Base-by-base conservation (phyloP, 106 monocot genomes). In the Allium sativum region DNA sequence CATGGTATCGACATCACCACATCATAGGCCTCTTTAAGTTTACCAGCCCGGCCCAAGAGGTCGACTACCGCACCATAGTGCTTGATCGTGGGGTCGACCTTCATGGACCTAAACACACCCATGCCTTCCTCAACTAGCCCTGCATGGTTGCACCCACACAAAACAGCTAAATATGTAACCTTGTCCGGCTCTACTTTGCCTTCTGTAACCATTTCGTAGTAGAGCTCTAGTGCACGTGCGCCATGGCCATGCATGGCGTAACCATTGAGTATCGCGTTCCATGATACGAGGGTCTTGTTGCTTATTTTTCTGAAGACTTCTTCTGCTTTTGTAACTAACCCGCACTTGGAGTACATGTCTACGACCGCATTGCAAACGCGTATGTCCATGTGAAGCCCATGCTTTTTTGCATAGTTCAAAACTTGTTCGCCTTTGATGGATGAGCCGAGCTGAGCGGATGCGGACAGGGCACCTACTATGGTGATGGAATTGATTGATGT, bases 291-390 rank as follows among this genome's bases (percentile, higher is more conserved):
- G 6, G 76, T 79, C 53, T 48, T 61, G 10, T 51, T 55, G 4
- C 13, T 3, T 20, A 75, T 76, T 22, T 62, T 55, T 16, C 68
- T 54, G 75, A 95, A 95, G n/a, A 82, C 73, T 15, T 53, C 78
- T 42, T 82, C 58, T 15, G 90, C 90, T 9, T 73, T 63, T n/a
- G 65, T 65, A 8, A 84, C 31, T 40, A 81, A 59, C 19, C 95
- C 95, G 62, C 95, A 90, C 53, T 95, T 90, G 41, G 81, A 76
- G 59, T 89, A 86, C 85, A 81, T 83, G 76, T 94, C 93, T 56
- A 89, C 70, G 7, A 89, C 73, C 0, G 83, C 80, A 21, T 95
- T 90, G 42, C 74, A 20, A 14, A 95, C 90, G 0, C 76, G 70
- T 8, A 59, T 55, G 61, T 74, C 44, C 45, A 21, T 12, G 17